Evolutionary conservation across 352 stramenopile species (phyloP), one percentile per base, ranked within the genome.

Genomic region (Phytophthora pini): DNA sequence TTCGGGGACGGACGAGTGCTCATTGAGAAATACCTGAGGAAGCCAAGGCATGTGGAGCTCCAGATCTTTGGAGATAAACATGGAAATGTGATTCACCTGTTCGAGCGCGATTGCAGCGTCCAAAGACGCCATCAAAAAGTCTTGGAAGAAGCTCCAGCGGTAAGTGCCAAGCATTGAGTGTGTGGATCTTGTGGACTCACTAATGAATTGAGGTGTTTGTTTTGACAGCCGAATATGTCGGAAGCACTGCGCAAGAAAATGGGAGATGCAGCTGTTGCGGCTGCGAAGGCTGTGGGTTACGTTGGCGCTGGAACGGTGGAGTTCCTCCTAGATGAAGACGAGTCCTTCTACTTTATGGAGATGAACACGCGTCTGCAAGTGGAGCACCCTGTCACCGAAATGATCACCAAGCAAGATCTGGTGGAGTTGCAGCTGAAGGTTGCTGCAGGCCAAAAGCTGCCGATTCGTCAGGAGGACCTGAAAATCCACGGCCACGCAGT

Each of bases 361-460:
- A 98, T 98, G 92, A 98, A 98, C 84, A 98, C 94, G 34, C 91
- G 94, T 22, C 75, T 98, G n/a, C 94, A 98, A 76, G 94, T 98
- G 13, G 90, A 98, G 66, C 93, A 98, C 62, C 90, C 89, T 1
- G 90, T 98, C 38, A 97, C 93, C 5, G 92, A 98, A 77, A 83
- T 97, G 53, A 93, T 98, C 69, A 97, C 89, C 0, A 70, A 87
- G 45, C 82, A 90, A 59, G 89, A 97, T 61, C 63, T 97, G 24
- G 95, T 98, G 11, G 97, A 99, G 82, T 92, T 95, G 67, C 94
- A 98, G 78, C 74, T 99, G 22, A 93, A 96, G 27, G 90, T 99
- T 17, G 95, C 96, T 17, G 85, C 93, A 17, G 96, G 96, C 5
- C 79, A 98, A 77, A 20, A 72, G 31, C 80, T 99, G 1, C 93